Evolutionary conservation across 495 filamentous ascomycete species (phyloP).

Genomic region (Aspergillus affinis): DNA sequence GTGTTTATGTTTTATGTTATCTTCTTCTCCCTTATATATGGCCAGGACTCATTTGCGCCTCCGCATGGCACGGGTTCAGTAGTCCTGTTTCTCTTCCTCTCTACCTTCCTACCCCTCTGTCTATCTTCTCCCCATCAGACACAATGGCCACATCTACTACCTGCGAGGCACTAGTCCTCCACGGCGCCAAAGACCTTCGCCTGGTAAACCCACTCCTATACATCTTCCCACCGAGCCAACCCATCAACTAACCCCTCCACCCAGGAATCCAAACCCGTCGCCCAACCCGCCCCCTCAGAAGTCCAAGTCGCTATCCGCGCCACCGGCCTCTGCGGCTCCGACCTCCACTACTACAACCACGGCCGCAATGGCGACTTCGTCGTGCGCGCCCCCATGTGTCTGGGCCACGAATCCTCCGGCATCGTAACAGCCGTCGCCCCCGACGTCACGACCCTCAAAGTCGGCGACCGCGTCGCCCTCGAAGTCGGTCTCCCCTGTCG

Average conservation of each 20-base stretch:
- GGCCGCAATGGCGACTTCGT: slow-evolving; percentile 82
- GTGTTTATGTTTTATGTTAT: background rate
- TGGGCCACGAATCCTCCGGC: slow-evolving; percentile 80
- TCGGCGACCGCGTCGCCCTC: slow-evolving; percentile 75
- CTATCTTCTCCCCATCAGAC: slow-evolving; percentile 12
- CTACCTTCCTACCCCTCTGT: slow-evolving; percentile 19
- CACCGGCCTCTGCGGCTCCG: slow-evolving; percentile 80
- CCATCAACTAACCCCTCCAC: too few species aligned
- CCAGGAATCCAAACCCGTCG: slow-evolving; percentile 44
- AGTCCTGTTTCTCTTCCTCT: background rate
- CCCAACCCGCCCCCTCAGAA: slow-evolving; percentile 51
- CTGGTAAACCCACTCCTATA: slow-evolving; percentile 47
- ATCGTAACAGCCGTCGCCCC: slow-evolving; percentile 63
- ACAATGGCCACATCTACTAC: slow-evolving; percentile 31
- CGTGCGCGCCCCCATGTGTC: slow-evolving; percentile 66
- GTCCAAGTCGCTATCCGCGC: slow-evolving; percentile 73
- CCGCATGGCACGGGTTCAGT: slow-evolving; percentile 1
- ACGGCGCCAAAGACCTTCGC: slow-evolving; percentile 66
- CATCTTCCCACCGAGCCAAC: too few species aligned
- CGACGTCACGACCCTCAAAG: slow-evolving; percentile 34
- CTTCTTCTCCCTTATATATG: too few species aligned
- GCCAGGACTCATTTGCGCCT: background rate
- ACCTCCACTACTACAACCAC: slow-evolving; percentile 83
- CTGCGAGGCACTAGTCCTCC: slow-evolving; percentile 63
- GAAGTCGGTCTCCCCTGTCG: slow-evolving; percentile 84